Percentiles rank a stretch among this genome's conserved stretches.
Conservation (phyloP, 768 basidiomycete genomes). For the Kwoniella newhampshirensis region DNA sequence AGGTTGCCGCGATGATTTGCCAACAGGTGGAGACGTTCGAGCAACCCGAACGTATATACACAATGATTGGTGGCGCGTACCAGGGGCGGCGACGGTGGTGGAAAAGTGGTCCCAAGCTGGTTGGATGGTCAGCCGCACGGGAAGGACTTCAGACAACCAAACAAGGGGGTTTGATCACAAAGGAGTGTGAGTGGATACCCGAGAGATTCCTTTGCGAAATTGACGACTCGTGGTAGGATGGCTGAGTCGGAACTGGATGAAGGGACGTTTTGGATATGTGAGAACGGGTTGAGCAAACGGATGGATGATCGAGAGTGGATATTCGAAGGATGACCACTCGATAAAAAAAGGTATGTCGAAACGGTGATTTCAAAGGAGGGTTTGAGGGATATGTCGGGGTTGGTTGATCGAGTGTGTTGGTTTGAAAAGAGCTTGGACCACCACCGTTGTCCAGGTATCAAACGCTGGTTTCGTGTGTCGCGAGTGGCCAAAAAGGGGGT, state of each 20-base stretch:
- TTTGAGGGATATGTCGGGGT: neutral
- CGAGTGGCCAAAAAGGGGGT: neutral
- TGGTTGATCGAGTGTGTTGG: neutral
- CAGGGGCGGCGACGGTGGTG: too few species aligned
- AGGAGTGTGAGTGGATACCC: neutral
- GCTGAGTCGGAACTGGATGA: neutral
- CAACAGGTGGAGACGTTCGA: neutral
- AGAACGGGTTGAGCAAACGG: slow-evolving; percentile 2
- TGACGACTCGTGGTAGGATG: neutral
- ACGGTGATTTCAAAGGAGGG: neutral
- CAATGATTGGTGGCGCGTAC: too few species aligned
- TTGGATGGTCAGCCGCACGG: too few species aligned
- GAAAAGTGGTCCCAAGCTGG: too few species aligned
- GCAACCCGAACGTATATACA: slow-evolving; percentile 3
- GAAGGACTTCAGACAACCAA: too few species aligned
- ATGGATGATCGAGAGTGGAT: neutral
- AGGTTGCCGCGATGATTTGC: neutral
- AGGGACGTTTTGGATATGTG: neutral
- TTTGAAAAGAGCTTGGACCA: neutral
- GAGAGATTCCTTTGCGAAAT: neutral
- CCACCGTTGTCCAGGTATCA: slow-evolving; percentile 1
- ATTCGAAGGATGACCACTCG: too few species aligned
- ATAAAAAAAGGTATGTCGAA: neutral
- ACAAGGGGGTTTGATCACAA: neutral
- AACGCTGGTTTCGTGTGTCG: neutral